Base-by-base conservation (phyloP, 116 monocot genomes). In the Phalaenopsis hybrid region DNA sequence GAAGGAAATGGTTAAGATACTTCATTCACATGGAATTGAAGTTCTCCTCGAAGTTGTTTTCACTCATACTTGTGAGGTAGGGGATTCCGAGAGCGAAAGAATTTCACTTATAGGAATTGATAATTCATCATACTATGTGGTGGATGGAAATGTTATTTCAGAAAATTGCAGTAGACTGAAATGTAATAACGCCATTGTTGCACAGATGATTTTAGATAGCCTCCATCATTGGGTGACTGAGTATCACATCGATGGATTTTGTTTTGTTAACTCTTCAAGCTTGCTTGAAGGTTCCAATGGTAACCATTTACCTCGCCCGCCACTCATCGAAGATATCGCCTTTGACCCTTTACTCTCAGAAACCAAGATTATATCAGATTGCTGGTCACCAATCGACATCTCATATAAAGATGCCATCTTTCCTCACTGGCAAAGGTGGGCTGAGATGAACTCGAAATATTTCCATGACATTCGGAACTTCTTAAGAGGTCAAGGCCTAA, bases 361-460 rank as follows among this genome's bases (percentile, higher is more conserved):
- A 79, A 89, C 87, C 18, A 96, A 93, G 78, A 77, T 96, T 18
- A 87, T 96, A 65, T 89, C 92, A 37, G 96, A 96, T 81, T 91
- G 82, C 58, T 94, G 90, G 88, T 96, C 91, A 79, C 96, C 96
- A 15, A 20, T 83, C 61, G 92, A 94, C 67, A 79, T 82, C 79
- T 84, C 90, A 44, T 81, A 73, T 74, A 75, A 70, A 21, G 81
- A 96, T 78, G 82, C 88, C 63, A 73, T 83, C 34, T 96, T 96
- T 49, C 96, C 94, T 79, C 96, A 96, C 76, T 96, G 96, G 96
- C 89, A 88, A 86, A 88, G 89, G 79, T 96, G 94, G 92, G 87
- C 94, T 69, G 94, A 96, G 81, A 88, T 94, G 85, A 96, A 94
- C 73, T 43, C 72, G 20, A 90, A 80, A 70, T 96, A 92, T 85